Conservation (phyloP, 805 yeast species). For the Clavispora phyllophila region DNA sequence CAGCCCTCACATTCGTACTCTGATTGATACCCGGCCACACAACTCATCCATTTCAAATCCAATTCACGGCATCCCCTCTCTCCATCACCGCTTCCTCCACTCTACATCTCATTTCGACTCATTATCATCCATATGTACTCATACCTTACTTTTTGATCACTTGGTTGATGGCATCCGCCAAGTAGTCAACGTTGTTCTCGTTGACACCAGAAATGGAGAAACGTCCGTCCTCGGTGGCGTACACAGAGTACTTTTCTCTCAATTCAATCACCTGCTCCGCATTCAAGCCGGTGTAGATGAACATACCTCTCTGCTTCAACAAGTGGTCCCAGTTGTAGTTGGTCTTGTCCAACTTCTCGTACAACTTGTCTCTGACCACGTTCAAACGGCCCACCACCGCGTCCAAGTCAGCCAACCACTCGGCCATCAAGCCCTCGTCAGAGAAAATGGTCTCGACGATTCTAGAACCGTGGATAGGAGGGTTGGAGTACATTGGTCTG, state of each 20-base stretch:
- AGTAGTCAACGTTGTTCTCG: conserved; percentile 68
- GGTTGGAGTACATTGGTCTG: conserved; percentile 86
- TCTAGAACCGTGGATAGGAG: conserved; percentile 92
- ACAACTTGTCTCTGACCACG: conserved; percentile 62
- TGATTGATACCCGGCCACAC: too few relatives aligned
- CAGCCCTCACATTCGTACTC: too few relatives aligned
- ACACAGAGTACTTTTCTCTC: conserved; percentile 69
- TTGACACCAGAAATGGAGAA: conserved; percentile 88
- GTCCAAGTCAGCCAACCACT: conserved; percentile 81
- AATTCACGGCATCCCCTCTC: too few relatives aligned
- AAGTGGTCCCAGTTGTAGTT: conserved; percentile 80
- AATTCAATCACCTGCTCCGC: conserved; percentile 66
- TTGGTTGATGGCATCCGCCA: conserved; percentile 57
- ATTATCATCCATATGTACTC: not conserved
- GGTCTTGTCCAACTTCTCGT: conserved; percentile 56
- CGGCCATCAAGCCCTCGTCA: conserved; percentile 50
- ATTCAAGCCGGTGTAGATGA: conserved; percentile 81
- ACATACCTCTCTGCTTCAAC: conserved; percentile 92
- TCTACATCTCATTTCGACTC: not conserved
- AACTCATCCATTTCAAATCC: too few relatives aligned
- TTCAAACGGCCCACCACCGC: conserved; percentile 76
- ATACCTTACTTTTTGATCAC: conserved; percentile 31
- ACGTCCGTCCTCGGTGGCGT: conserved; percentile 87
- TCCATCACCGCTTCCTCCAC: not conserved
- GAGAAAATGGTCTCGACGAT: conserved; percentile 75